Base-by-base conservation (phyloP, 2,329 filamentous ascomycete species). In the Cryphonectria japonica region DNA sequence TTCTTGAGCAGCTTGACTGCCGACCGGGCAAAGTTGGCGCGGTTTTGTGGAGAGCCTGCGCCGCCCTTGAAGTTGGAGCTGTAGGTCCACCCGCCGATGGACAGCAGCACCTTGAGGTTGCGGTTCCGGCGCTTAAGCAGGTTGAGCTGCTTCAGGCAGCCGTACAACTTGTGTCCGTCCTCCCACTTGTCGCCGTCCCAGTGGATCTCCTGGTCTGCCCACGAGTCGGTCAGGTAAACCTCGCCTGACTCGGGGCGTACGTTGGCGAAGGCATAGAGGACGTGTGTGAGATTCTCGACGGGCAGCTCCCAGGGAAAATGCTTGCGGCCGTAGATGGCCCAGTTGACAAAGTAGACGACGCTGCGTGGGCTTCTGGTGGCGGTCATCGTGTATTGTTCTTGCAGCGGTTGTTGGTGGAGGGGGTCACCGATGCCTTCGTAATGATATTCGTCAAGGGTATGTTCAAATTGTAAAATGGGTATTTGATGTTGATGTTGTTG, bases 11-110 rank as follows among this genome's bases (percentile, higher is more conserved):
- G 83, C 32, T 89, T 85, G 0, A 97, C 91, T 46, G 93, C 91
- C 39, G 88, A 89, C 66, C 86, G 83, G 11, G 94, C 95, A 81
- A 98, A 98, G 0, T 79, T 86, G 41, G 85, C 83, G 9, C 94
- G 88, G 11, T 94, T 93, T 34, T 87, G 81, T 0, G 88, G 84
- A 0, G 92, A 94, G 59, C 92, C 92, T 0, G 92, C 91, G 0
- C 94, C 92, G 39, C 82, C 83, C n/a, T 88, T 86, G 81, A 98
- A 97, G 82, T 97, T 96, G 79, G 88, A 84, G 73, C 91, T 93
- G 80, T 97, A 97, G 0, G 94, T 97, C 94, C 94, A 98, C 66
- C 95, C 95, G 73, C 95, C 95, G 73, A 98, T 93, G 68, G 92
- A 94, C 5, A 98, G 87, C 16, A 98, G 86, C 3, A 96, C 85